Conservation (phyloP, 1,139 yeast genomes). For the Candida tropicalis region DNA sequence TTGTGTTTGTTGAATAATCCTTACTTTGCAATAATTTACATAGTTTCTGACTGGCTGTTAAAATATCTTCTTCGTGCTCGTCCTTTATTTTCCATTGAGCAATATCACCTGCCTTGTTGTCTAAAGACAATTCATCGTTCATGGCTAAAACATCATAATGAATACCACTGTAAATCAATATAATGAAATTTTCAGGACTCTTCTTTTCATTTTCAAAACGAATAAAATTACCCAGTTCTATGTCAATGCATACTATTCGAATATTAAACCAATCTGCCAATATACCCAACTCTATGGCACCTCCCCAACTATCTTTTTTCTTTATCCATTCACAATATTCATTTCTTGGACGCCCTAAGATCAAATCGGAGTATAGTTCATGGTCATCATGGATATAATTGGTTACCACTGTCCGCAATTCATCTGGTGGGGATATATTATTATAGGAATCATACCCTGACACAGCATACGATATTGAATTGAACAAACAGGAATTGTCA, state of each 20-base stretch:
- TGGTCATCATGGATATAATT: constrained; percentile 47
- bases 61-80: constrained; percentile 24
- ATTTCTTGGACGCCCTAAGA: constrained; percentile 54
- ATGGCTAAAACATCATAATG: constrained; percentile 71
- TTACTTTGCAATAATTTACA: constrained; percentile 48
- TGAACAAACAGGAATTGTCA: constrained; percentile 80
- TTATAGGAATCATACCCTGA: constrained; percentile 28
- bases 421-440: constrained; percentile 32
- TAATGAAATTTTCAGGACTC: constrained; percentile 41
- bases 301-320: constrained; percentile 76
- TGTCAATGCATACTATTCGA: constrained; percentile 65
- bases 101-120: constrained; percentile 32
- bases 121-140: constrained; percentile 29
- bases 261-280: constrained; percentile 56
- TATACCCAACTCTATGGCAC: constrained; percentile 77
- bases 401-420: constrained; percentile 52
- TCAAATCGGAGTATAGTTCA: constrained; percentile 53
- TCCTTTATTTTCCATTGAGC: constrained; percentile 40
- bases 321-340: constrained; percentile 67
- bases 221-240: constrained; percentile 64
- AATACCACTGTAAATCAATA: constrained; percentile 68
- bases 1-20: constrained; percentile 71
- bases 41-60: constrained; percentile 24
- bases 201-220: constrained; percentile 50
- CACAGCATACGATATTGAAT: constrained; percentile 62